A percentile compares a stretch with the other conserved stretches of the same genome.
These are phyloP conservation scores for Saprolegnia diclina DNA, from an alignment of 352 stramenopile species.

Conservation along the genomic window DNA sequence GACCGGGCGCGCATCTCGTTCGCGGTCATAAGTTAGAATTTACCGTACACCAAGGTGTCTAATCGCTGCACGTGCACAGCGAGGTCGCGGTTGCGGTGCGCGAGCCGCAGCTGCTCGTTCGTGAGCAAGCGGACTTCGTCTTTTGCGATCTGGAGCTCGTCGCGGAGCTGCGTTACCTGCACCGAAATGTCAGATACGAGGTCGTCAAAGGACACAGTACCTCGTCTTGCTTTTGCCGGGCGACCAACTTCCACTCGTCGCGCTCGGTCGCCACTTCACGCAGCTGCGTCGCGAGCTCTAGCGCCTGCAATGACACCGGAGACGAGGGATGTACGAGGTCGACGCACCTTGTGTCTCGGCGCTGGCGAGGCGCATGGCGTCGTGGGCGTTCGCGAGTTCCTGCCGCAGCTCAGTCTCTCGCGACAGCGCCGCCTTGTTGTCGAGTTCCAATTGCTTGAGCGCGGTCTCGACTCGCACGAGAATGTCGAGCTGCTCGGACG, in stretches of 20 bases:
- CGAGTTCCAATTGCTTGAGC: constrained; percentile 60
- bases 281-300: constrained; percentile 41
- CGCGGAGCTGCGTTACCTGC: constrained; percentile 42
- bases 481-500: constrained; percentile 42
- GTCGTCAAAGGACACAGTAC: neutral
- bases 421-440: constrained; percentile 49
- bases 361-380: constrained; percentile 41
- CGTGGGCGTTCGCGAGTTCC: constrained; percentile 49
- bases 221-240: constrained; percentile 40
- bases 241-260: constrained; percentile 52
- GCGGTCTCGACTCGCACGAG: constrained; percentile 60
- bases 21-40: constrained; percentile 40
- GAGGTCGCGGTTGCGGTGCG: constrained; percentile 68
- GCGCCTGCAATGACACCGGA: neutral
- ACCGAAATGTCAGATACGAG: neutral
- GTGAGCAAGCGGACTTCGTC: constrained; percentile 63
- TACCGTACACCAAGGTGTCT: constrained; percentile 67
- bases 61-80: constrained; percentile 64
- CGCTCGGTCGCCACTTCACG: constrained; percentile 39
- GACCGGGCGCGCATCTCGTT: constrained; percentile 35
- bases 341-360: constrained; percentile 49
- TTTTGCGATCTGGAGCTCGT: constrained; percentile 51
- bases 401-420: constrained; percentile 47
- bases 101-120: constrained; percentile 48
- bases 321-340: neutral